Evolutionary conservation across 2,329 filamentous ascomycete species (phyloP), one percentile per base, ranked within the genome.

Genomic region (Arthrobotrys conoides): DNA sequence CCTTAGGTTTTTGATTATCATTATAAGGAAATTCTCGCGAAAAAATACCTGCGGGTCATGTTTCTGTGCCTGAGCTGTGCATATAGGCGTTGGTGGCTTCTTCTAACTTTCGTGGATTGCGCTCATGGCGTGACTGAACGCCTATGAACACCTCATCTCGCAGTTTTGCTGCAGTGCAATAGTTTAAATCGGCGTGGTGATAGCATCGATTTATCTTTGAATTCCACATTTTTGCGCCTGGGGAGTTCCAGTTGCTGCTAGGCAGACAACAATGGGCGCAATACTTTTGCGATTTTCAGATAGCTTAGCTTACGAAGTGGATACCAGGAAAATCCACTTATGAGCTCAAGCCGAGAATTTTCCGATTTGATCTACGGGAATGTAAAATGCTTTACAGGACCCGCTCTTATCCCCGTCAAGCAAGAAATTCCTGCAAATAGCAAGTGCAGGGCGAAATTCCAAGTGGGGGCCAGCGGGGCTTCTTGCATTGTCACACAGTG

Each of bases 11-110:
- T 22, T 22, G 61, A 33, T 20, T 33, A 22, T 20, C 16, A 36
- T 65, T 51, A 41, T 1, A 12, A 33, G 46, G 44, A 36, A 48
- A 24, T 64, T 3, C 22, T 10, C 4, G 16, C 41, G 41, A 61
- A 20, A 41, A 44, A 61, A 46, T 14, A 16, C 27, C 10, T 38
- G 20, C 64, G 18, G 27, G 22, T 38, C 36, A 18, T 44, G 53
- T 55, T 63, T 36, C 65, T 61, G 67, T 70, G 51, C 53, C 55
- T 63, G 10, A 27, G 53, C n/a, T n/a, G 38, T 46, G 41, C 41
- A 44, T 70, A 6, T 49, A n/a, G 66, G 66, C 66, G 66, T 53
- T 18, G 14, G 66, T 53, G 66, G 66, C 66, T 69, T 48, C 44
- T 36, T 36, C 5, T 48, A 46, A 44, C 38, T 63, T 63, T 44